Base-by-base conservation (phyloP, 2,329 filamentous ascomycete genomes). In the Hypoxylon sp. region DNA sequence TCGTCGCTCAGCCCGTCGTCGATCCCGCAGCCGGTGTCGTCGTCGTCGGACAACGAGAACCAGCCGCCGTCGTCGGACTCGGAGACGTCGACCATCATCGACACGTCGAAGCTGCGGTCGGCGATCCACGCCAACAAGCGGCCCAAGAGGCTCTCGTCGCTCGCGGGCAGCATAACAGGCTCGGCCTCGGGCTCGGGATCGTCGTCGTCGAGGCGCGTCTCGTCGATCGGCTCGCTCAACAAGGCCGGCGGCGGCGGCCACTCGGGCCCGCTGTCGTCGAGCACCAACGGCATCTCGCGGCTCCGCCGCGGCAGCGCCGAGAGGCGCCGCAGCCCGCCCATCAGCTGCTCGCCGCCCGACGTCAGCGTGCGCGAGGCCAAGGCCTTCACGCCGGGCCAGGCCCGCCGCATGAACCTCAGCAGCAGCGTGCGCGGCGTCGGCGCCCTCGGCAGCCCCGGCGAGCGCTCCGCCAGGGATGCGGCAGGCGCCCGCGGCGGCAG, bases 351-450 rank as follows among this genome's bases (percentile, higher is more conserved):
- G 29, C 79, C 83, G 1, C 73, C 76, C 2, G 77, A 81, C 18
- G 66, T 66, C 9, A 55, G 60, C 3, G 55, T 38, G n/a, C 15
- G 65, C 51, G 74, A 70, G 47, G 59, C 69, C 20, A 72, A 74
- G 57, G 70, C 73, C 3, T 76, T 86, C 60, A 85, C 82, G 9
- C 74, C 80, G 1, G 82, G 82, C 2, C 83, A 86, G 67, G 83
- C 83, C 18, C 73, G 83, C 48, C 77, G 83, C 41, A 85, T 86
- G 83, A 82, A 84, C 63, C 71, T 85, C 55, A 77, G 79, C 29
- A 50, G 61, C 41, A 67, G 63, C 29, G 46, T 66, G 11, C 58
- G 62, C n/a, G 64, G 56, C 15, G 11, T 31, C 23, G 58, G 66
- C 40, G 50, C 62, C 27, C 53, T 50, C 3, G 20, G 24, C 0